phyloP scores from a whole-genome alignment of 164 flowering plant species.

The Vitis cinerea region DNA sequence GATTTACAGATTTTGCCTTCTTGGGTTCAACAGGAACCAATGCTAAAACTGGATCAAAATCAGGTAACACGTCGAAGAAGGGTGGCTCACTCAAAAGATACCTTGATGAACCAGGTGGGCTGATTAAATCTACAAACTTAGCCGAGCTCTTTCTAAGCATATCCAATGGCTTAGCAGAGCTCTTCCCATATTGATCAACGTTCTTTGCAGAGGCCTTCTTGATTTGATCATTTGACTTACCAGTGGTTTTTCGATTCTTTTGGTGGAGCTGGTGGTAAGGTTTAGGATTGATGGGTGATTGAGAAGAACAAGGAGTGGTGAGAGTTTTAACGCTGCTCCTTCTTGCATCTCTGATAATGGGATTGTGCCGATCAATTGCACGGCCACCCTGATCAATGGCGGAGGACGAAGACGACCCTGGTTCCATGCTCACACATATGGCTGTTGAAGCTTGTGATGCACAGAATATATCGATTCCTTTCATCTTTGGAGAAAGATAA shows the following conservation, averaged over 20 bases:
- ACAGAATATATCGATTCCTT: constrained; percentile 39
- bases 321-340: constrained; percentile 15
- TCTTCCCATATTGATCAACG: neutral
- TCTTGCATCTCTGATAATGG: constrained; percentile 48
- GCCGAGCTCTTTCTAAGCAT: constrained; percentile 21
- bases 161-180: constrained; percentile 1
- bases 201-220: constrained; percentile 4
- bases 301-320: constrained; percentile 19
- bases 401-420: constrained; percentile 22
- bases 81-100: constrained; percentile 32
- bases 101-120: constrained; percentile 49
- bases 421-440: constrained; percentile 37
- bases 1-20: neutral
- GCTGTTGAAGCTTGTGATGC: constrained; percentile 58
- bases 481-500: constrained; percentile 23
- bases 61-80: constrained; percentile 23
- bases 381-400: constrained; percentile 27
- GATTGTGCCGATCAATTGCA: constrained; percentile 64
- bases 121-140: constrained; percentile 20
- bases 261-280: constrained; percentile 22
- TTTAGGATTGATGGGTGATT: constrained; percentile 24
- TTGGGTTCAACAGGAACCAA: constrained; percentile 17
- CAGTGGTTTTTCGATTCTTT: constrained; percentile 14
- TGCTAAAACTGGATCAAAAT: constrained; percentile 25
- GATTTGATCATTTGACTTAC: neutral